These are phyloP conservation scores for Thermoascus crustaceus DNA, from an alignment of 2,329 filamentous ascomycete species.

Conservation along the genomic window DNA sequence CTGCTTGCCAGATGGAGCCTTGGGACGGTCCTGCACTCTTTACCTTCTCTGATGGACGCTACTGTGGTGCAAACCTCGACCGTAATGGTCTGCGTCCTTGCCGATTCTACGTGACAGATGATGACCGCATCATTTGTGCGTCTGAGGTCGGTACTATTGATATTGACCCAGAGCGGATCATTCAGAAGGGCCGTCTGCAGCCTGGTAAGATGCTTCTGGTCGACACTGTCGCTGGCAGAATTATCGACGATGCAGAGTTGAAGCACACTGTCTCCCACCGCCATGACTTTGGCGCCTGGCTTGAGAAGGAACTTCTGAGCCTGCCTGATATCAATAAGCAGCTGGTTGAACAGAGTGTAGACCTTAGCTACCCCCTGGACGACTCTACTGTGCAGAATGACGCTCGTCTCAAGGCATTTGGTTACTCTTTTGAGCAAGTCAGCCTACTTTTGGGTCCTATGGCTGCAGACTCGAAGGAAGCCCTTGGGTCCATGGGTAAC, in stretches of 20 bases:
- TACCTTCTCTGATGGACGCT: constrained; percentile 92
- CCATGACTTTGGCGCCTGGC: constrained; percentile 80
- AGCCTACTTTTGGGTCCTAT: constrained; percentile 86
- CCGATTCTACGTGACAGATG: constrained; percentile 93
- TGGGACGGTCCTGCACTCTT: constrained; percentile 97
- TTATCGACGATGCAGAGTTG: constrained; percentile 88
- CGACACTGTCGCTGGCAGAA: constrained; percentile 78
- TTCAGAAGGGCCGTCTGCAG: constrained; percentile 89
- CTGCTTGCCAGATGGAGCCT: constrained; percentile 96
- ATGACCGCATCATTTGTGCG: constrained; percentile 93
- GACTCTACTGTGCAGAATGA: constrained; percentile 71
- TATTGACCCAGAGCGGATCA: constrained; percentile 79
- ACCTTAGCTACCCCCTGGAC: constrained; percentile 61
- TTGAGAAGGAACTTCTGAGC: constrained; percentile 76
- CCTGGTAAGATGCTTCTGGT: constrained; percentile 94
- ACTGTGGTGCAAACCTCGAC: constrained; percentile 94
- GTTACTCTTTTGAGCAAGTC: constrained; percentile 93
- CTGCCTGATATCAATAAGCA: constrained; percentile 65
- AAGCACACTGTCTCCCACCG: constrained; percentile 82
- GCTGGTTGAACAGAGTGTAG: constrained; percentile 46
- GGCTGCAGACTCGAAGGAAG: constrained; percentile 96
- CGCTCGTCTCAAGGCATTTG: constrained; percentile 73
- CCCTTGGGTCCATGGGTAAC: constrained; percentile 95
- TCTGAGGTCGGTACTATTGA: constrained; percentile 92
- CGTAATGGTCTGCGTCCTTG: constrained; percentile 91